Evolutionary conservation across 2,329 filamentous ascomycete genomes (phyloP).

Genomic region (Penicillium glabrum): DNA sequence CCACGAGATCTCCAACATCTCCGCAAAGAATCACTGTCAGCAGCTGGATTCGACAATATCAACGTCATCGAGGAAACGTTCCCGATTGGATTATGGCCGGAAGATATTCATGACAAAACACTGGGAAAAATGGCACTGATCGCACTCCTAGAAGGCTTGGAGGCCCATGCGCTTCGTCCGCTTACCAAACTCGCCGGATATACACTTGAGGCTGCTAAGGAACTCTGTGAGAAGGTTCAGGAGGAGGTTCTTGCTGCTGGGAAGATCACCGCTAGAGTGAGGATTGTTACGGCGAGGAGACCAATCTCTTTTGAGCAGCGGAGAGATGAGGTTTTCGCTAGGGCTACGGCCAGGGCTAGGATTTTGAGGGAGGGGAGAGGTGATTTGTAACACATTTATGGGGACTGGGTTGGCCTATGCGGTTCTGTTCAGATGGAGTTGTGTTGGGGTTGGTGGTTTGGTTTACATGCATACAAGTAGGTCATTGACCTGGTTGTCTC

Average conservation of each 20-base stretch:
- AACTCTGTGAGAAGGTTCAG: constrained; percentile 41
- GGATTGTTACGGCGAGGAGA: constrained; percentile 32
- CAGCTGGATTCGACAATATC: constrained; percentile 47
- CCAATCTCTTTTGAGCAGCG: constrained; percentile 20
- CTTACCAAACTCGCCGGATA: constrained; percentile 36
- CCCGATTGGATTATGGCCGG: constrained; percentile 40
- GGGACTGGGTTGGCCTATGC: background rate
- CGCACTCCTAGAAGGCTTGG: constrained; percentile 40
- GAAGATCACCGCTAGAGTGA: constrained; percentile 26
- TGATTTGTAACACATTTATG: background rate
- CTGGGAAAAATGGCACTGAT: constrained; percentile 46
- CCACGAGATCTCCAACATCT: constrained; percentile 47
- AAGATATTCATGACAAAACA: constrained; percentile 32
- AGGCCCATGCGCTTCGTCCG: constrained; percentile 37
- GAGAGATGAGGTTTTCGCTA: constrained; percentile 12
- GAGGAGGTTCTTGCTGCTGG: constrained; percentile 32
- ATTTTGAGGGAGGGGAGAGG: background rate
- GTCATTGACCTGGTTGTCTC: background rate
- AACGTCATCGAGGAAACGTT: constrained; percentile 38
- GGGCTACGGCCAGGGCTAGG: constrained; percentile 7
- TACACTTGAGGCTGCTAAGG: constrained; percentile 33
- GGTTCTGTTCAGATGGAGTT: background rate
- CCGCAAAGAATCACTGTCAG: constrained; percentile 37
- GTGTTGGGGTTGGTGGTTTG: background rate
- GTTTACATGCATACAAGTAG: constrained; percentile 8